These are phyloP conservation scores for Neurospora sp. DNA, from an alignment of 495 filamentous ascomycete genomes.

Conservation along the genomic window DNA sequence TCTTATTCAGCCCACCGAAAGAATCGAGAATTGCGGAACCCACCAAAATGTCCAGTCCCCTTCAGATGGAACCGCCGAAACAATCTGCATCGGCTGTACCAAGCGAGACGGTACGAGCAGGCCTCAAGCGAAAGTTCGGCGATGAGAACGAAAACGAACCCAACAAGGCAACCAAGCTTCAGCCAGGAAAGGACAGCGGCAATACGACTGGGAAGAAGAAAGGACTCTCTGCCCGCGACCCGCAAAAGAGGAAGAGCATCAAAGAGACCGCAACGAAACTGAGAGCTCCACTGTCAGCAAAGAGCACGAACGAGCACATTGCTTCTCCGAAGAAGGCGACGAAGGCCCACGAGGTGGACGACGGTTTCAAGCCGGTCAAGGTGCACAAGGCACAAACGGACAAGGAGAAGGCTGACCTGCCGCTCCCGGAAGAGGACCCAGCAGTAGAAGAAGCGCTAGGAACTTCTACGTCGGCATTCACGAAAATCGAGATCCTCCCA, in stretches of 20 bases:
- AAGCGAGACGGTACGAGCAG: conserved; percentile 9
- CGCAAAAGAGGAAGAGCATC: conserved; percentile 19
- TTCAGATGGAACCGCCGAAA: background rate
- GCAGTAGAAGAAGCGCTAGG: background rate
- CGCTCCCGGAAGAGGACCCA: conserved; percentile 7
- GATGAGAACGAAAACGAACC: conserved; percentile 20
- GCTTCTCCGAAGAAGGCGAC: conserved; percentile 30
- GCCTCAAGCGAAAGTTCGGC: conserved; percentile 25
- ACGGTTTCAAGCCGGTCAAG: background rate
- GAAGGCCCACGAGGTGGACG: conserved; percentile 17
- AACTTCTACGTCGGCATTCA: background rate
- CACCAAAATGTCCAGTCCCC: background rate
- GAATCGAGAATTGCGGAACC: background rate
- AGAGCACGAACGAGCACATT: conserved; percentile 38
- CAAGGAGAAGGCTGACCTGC: conserved; percentile 1
- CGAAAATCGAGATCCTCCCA: conserved; percentile 17
- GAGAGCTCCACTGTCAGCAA: conserved; percentile 33
- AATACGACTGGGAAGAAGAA: conserved; percentile 4
- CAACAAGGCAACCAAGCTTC: background rate
- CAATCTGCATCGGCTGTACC: background rate
- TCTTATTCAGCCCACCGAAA: background rate
- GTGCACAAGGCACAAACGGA: conserved; percentile 10
- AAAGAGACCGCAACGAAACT: conserved; percentile 20
- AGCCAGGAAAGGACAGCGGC: conserved; percentile 23
- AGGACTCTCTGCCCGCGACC: conserved; percentile 1